These are phyloP conservation scores for Lentinus tigrinus DNA, from an alignment of 768 basidiomycete species.

Conservation along the genomic window DNA sequence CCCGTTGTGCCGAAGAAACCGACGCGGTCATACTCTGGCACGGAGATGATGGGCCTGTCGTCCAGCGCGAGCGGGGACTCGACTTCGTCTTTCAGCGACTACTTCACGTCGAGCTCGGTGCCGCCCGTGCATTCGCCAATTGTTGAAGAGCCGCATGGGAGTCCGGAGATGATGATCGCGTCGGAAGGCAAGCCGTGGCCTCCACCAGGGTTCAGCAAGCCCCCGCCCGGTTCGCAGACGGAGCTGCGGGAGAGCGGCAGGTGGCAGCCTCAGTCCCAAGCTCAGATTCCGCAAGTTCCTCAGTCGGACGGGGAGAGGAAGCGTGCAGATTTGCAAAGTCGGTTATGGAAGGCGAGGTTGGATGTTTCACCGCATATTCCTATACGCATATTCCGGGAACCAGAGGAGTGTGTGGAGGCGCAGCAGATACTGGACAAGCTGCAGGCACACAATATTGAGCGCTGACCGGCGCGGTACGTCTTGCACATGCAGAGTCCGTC, in stretches of 20 bases:
- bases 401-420: conserved; percentile 69
- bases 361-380: conserved; percentile 55
- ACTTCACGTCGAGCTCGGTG: conserved; percentile 14
- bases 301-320: conserved; percentile 55
- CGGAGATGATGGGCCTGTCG: background rate
- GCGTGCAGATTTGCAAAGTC: conserved; percentile 56
- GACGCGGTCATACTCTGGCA: conserved; percentile 15
- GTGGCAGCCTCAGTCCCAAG: conserved; percentile 6
- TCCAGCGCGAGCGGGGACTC: background rate
- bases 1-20: background rate
- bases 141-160: conserved; percentile 22
- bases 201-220: background rate
- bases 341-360: conserved; percentile 62
- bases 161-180: conserved; percentile 7
- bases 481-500: no score
- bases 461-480: no score
- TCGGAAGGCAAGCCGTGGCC: background rate
- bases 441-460: conserved; percentile 1
- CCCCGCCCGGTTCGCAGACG: background rate
- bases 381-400: conserved; percentile 66
- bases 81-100: background rate
- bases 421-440: conserved; percentile 26
- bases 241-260: conserved; percentile 6
- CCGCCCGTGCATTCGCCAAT: conserved; percentile 17
- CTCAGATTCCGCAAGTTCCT: background rate